Percentiles rank a stretch among this genome's conserved stretches.
phyloP scores from a whole-genome alignment of 2,329 filamentous ascomycete genomes.

The Pyricularia pennisetigena region DNA sequence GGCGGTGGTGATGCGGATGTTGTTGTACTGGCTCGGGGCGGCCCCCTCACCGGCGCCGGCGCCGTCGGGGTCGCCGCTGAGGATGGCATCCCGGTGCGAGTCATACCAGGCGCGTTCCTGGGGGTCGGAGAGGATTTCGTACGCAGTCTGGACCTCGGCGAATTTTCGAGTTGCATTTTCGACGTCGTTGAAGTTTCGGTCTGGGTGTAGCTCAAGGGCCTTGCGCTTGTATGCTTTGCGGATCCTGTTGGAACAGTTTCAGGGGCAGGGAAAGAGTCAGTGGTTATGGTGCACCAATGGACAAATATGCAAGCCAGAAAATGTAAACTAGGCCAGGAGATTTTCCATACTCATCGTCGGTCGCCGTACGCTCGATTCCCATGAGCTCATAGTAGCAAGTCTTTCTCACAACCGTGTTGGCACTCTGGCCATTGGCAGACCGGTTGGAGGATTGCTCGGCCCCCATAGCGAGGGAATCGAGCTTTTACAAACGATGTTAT shows the following conservation, averaged over 20 bases:
- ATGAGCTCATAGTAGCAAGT: slow-evolving; percentile 83
- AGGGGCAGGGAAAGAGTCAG: neutral
- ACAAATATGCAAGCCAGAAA: neutral
- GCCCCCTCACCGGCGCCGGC: slow-evolving; percentile 25
- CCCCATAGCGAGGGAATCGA: slow-evolving; percentile 32
- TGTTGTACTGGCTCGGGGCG: slow-evolving; percentile 36
- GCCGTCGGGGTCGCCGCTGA: slow-evolving; percentile 43
- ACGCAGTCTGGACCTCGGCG: slow-evolving; percentile 84
- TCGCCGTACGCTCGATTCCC: slow-evolving; percentile 59
- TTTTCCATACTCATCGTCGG: slow-evolving; percentile 63
- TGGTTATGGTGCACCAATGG: neutral
- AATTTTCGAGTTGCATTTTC: slow-evolving; percentile 78
- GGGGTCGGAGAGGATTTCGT: slow-evolving; percentile 90
- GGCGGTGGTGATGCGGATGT: slow-evolving; percentile 67
- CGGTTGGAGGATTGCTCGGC: slow-evolving; percentile 42
- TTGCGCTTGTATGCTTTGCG: slow-evolving; percentile 89
- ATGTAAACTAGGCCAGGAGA: neutral
- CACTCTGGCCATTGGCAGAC: slow-evolving; percentile 15
- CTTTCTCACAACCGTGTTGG: slow-evolving; percentile 33
- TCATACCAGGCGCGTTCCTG: slow-evolving; percentile 98
- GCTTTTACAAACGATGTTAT: neutral
- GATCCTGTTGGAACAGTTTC: slow-evolving; percentile 43
- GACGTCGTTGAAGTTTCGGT: slow-evolving; percentile 81
- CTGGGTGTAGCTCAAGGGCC: slow-evolving; percentile 87
- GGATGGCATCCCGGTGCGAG: slow-evolving; percentile 77